Evolutionary conservation across 208 protist species (phyloP), one percentile per base, ranked within the genome.

Genomic region (Porcisia deanei): DNA sequence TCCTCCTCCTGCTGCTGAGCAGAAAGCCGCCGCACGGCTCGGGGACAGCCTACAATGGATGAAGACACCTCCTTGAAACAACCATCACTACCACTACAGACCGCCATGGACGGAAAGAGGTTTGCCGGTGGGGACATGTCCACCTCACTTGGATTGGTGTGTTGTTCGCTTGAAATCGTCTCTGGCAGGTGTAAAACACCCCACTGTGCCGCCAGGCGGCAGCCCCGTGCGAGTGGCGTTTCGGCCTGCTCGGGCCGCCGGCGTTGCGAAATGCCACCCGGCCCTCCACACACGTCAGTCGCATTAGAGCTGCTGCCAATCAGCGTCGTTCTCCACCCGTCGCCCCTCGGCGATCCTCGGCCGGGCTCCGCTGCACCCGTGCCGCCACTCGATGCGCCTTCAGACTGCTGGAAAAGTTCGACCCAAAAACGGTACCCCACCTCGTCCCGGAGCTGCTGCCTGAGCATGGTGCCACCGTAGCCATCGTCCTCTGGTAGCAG

Each of bases 401-500:
- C 77, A 2, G 67, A 14, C 30, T 77, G 76, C 9, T 71, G 47
- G 71, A 91, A 92, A 12, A 92, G 71, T n/a, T 85, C 75, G n/a
- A 92, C 80, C 60, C 81, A 85, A 61, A 86, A 95, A 18, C 80
- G 78, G 57, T 86, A 65, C 8, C 82, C 74, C n/a, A 95, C 68
- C 43, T 85, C 73, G 16, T 80, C 79, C 3, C 58, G 52, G 22
- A 95, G 72, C n/a, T 80, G 69, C 69, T 83, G 83, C 71, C 80
- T 73, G 55, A 95, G 80, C 58, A 89, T 72, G 10, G 83, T 52
- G 4, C 84, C 84, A 49, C 87, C 88, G 76, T 91, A 93, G 30
- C 79, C 72, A 65, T 92, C 79, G 81, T 93, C 89, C 53, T 89
- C 88, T 1, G 91, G 91, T n/a, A 95, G 80, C 47, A 95, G 64